Conservation (phyloP, 1,139 yeast species). For the Magnusiomyces tetraspermus region DNA sequence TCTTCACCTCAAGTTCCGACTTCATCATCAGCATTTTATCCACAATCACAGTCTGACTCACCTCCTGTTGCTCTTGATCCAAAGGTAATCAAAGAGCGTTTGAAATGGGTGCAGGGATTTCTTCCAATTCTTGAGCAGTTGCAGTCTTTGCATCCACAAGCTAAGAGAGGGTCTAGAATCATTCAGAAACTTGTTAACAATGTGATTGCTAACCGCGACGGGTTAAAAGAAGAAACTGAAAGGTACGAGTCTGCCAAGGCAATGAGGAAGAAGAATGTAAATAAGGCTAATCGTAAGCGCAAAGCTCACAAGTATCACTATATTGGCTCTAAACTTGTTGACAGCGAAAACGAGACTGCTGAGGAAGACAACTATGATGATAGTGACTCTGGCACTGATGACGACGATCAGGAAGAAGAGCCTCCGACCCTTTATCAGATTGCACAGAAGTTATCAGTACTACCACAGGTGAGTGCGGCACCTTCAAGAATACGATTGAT, state of each 20-base stretch:
- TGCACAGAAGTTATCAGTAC: conserved; percentile 12
- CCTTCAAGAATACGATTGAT: conserved; percentile 4
- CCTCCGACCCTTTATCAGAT: conserved; percentile 14
- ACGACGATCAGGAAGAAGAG: background rate
- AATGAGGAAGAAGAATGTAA: background rate
- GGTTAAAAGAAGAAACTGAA: background rate
- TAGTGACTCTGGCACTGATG: background rate
- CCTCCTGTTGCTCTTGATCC: background rate
- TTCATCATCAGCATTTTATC: background rate
- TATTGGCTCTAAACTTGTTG: background rate
- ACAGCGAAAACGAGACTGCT: background rate
- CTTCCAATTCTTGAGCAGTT: conserved; percentile 9
- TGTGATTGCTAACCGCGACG: conserved; percentile 1
- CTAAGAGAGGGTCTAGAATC: conserved; percentile 12
- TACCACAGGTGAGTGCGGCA: conserved; percentile 14
- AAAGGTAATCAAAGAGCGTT: conserved; percentile 6
- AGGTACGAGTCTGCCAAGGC: background rate
- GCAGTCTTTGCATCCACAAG: conserved; percentile 13
- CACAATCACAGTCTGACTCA: background rate
- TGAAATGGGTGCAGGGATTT: conserved; percentile 11
- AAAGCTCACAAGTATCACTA: background rate
- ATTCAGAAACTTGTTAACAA: conserved; percentile 12
- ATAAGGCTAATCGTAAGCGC: conserved; percentile 6
- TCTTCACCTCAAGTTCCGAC: background rate
- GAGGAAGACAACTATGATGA: background rate